Conservation (phyloP, 805 yeast species). For the Yamadazyma phyllophila region DNA sequence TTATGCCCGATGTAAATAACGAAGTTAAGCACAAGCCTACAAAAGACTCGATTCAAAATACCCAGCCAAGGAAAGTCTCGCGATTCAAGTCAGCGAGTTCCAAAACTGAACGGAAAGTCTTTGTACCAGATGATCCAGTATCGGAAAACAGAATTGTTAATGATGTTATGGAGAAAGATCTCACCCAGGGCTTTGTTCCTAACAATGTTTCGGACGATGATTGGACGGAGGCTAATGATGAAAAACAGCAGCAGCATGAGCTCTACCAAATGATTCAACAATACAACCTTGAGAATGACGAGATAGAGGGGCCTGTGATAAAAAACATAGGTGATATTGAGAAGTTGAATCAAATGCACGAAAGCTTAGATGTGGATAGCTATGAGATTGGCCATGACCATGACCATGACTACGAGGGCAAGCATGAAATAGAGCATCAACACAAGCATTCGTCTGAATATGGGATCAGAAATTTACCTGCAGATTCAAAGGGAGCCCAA, state of each 20-base stretch:
- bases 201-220: no score
- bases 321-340: slow-evolving; percentile 55
- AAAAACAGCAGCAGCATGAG: slow-evolving; percentile 4
- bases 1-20: background rate
- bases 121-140: background rate
- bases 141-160: background rate
- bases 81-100: background rate
- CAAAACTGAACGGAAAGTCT: background rate
- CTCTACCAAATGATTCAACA: slow-evolving; percentile 37
- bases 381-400: slow-evolving; percentile 11
- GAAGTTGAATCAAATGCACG: slow-evolving; percentile 47
- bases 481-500: no score
- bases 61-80: background rate
- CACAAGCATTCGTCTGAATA: no score
- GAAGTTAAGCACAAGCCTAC: background rate
- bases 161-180: background rate
- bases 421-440: background rate
- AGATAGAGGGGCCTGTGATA: slow-evolving; percentile 57
- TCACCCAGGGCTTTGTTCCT: background rate
- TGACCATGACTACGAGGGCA: slow-evolving; percentile 3
- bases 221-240: background rate
- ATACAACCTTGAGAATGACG: slow-evolving; percentile 58
- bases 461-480: no score
- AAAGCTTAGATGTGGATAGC: slow-evolving; percentile 22
- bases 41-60: background rate